Base-by-base conservation (phyloP, 1,139 yeast genomes). In the Hyphopichia pseudoburtonii region DNA sequence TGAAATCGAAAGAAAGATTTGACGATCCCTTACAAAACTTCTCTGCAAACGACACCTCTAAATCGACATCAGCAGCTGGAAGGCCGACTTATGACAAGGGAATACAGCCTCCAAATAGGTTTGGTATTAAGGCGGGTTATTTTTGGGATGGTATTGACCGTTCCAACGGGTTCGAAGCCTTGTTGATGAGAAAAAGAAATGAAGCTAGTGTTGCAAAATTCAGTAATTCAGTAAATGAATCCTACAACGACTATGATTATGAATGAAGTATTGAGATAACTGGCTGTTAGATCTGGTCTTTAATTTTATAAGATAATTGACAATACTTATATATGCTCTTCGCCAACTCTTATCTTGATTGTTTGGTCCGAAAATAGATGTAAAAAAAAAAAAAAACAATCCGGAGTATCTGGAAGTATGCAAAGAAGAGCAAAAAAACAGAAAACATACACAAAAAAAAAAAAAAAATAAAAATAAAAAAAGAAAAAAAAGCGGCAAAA, bases 141-240 rank as follows among this genome's bases (percentile, higher is more conserved):
- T 67, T 87, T 39, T 90, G 97, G 97, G 97, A 90, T 56, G 97
- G 97, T 0, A 82, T 89, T 1, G 94, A 88, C 58, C 66, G 97
- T 42, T 79, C 95, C 0, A 90, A 84, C 54, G 97, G 97, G n/a
- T 90, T 86, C 60, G 97, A 90, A 54, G 66, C 65, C 34, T 65
- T 73, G 43, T 74, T 86, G 70, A 70, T 86, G 52, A 66, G 74
- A 28, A 76, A 73, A 44, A 76, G 78, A 38, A 71, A 66, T 23
- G 83, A 80, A 36, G 39, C 50, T 8, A 66, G 70, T 43, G 63
- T 67, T 41, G 50, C 28, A 14, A 34, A 29, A 22, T 36, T 17
- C n/a, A 29, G 18, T 21, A 28, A 19, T 22, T 16, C 31, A 5
- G 30, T 32, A 16, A 36, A 36, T 18, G 32, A 36, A 17, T 22